phyloP scores from a whole-genome alignment of 2,329 filamentous ascomycete genomes.

The Venturia oleaginea region DNA sequence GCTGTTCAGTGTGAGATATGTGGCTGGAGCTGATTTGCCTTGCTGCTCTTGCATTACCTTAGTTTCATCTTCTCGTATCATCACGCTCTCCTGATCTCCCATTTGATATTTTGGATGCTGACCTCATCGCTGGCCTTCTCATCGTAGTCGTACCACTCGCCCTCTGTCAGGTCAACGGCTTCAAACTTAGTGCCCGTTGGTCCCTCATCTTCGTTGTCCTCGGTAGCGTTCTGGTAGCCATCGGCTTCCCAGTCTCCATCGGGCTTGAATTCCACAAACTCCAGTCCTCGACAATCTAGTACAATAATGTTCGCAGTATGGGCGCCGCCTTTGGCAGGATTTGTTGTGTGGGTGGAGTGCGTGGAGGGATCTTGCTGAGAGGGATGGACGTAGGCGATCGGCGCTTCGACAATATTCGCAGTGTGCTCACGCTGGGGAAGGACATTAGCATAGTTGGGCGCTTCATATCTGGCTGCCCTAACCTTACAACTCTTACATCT shows the following conservation, averaged over 20 bases:
- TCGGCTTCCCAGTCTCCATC: constrained; percentile 90
- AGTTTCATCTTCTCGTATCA: not conserved
- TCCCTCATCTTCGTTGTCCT: constrained; percentile 28
- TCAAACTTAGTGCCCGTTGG: constrained; percentile 70
- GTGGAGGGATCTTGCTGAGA: not conserved
- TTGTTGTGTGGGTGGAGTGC: constrained; percentile 23
- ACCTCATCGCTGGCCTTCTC: constrained; percentile 90
- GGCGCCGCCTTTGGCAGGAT: constrained; percentile 53
- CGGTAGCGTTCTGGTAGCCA: constrained; percentile 42
- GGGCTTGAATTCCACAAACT: constrained; percentile 83
- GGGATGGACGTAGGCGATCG: constrained; percentile 50
- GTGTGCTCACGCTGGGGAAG: constrained; percentile 64
- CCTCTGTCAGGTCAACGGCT: constrained; percentile 72
- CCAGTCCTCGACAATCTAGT: constrained; percentile 87
- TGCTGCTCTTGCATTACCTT: not conserved
- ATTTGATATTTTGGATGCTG: constrained; percentile 80
- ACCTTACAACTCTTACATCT: constrained; percentile 98
- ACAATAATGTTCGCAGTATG: constrained; percentile 74
- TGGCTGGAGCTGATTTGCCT: not conserved
- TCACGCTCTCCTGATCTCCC: constrained; percentile 70
- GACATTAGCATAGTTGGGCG: not conserved
- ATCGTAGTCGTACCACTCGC: constrained; percentile 97
- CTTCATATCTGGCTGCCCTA: constrained; percentile 16
- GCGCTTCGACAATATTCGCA: constrained; percentile 69
- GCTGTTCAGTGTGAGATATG: not conserved